phyloP scores from a whole-genome alignment of 345 rosid species.

The Hirschfeldia incana region DNA sequence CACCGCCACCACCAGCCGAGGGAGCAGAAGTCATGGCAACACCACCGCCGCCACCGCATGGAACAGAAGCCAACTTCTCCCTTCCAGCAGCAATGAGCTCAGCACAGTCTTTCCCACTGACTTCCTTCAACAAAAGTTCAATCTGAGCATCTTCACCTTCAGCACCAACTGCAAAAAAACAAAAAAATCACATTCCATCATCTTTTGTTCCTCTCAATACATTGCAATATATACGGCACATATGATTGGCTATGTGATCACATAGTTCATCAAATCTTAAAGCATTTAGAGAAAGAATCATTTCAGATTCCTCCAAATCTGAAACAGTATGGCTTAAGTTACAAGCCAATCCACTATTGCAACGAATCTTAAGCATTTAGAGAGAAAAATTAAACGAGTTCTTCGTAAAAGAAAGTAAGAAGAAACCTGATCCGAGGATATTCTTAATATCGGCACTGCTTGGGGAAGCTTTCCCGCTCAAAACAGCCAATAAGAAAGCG shows the following conservation, averaged over 20 bases:
- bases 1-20: constrained; percentile 43
- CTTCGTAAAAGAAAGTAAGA: too few relatives aligned
- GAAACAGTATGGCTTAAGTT: too few relatives aligned
- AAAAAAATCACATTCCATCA: neutral
- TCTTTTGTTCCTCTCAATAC: too few relatives aligned
- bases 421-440: constrained; percentile 69
- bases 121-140: constrained; percentile 60
- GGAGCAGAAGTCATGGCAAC: constrained; percentile 45
- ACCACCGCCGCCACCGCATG: constrained; percentile 57
- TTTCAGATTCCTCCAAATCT: too few relatives aligned
- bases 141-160: constrained; percentile 62
- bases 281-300: too few relatives aligned
- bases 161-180: constrained; percentile 57
- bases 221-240: too few relatives aligned
- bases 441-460: constrained; percentile 50
- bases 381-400: too few relatives aligned
- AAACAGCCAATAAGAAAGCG: constrained; percentile 65
- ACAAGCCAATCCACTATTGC: too few relatives aligned
- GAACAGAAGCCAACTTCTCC: constrained; percentile 81
- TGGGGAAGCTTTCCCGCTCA: constrained; percentile 71
- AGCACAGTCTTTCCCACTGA: constrained; percentile 66
- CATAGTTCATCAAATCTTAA: too few relatives aligned
- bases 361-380: too few relatives aligned
- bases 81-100: constrained; percentile 82
- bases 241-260: too few relatives aligned